These are phyloP conservation scores for Blastobotrys chiropterorum DNA, from an alignment of 805 yeast species.

Conservation along the genomic window DNA sequence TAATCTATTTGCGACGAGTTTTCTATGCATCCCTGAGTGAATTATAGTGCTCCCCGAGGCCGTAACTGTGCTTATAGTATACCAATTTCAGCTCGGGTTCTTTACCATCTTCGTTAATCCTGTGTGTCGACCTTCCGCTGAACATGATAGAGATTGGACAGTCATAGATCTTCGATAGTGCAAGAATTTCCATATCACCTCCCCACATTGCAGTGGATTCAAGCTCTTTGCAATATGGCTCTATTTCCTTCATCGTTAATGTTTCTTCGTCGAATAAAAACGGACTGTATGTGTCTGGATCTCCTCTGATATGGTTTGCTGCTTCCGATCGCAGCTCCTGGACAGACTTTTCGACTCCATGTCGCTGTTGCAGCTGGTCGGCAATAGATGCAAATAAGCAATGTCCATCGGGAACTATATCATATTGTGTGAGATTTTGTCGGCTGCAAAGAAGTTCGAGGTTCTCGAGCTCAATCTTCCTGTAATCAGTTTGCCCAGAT, in stretches of 20 bases:
- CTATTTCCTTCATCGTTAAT: constrained; percentile 55
- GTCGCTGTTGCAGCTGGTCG: constrained; percentile 65
- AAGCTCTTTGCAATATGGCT: constrained; percentile 60
- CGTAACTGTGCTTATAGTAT: constrained; percentile 77
- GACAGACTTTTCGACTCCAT: constrained; percentile 34
- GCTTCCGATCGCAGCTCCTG: constrained; percentile 57
- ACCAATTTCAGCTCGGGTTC: constrained; percentile 55
- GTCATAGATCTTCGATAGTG: constrained; percentile 63
- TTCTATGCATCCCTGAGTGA: constrained; percentile 40
- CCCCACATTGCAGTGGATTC: constrained; percentile 92
- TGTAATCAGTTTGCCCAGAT: constrained; percentile 52
- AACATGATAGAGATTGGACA: constrained; percentile 72
- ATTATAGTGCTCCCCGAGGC: constrained; percentile 94
- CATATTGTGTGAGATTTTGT: constrained; percentile 49
- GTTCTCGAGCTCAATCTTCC: constrained; percentile 65
- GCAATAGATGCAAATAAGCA: constrained; percentile 82
- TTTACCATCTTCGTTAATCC: constrained; percentile 53
- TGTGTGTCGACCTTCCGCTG: constrained; percentile 66
- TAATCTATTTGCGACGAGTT: no score
- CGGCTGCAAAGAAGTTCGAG: constrained; percentile 48
- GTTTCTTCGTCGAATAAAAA: constrained; percentile 78
- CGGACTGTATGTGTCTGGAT: constrained; percentile 71
- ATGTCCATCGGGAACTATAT: constrained; percentile 88
- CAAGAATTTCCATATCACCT: constrained; percentile 85
- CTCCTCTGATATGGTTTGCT: constrained; percentile 54